Evolutionary conservation across 768 basidiomycete species (phyloP).

Genomic region (Favolaschia claudopus): DNA sequence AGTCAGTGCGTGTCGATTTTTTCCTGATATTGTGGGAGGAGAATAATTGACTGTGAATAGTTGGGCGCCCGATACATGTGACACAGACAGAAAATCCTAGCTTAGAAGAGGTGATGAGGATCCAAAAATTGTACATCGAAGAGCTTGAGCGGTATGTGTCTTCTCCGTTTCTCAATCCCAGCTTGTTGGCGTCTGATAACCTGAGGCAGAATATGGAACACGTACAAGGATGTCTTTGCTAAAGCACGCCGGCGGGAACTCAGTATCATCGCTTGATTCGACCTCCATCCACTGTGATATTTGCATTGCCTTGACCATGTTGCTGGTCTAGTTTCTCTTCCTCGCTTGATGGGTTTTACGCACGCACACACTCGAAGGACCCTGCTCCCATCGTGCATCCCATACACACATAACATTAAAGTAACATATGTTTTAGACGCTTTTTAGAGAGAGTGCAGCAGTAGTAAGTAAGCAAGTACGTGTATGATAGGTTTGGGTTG

Average conservation of each 20-base stretch:
- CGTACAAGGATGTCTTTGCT: conserved; percentile 94
- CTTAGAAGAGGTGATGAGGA: conserved; percentile 77
- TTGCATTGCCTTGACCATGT: no score
- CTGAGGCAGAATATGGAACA: conserved; percentile 85
- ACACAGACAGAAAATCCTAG: conserved; percentile 80
- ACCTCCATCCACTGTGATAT: no score
- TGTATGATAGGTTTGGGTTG: no score
- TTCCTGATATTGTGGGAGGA: not conserved
- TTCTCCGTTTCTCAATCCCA: not conserved
- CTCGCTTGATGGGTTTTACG: no score
- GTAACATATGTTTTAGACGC: no score
- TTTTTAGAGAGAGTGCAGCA: no score
- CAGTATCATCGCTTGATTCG: conserved; percentile 72
- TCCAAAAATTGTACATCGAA: conserved; percentile 89
- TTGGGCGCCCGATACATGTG: conserved; percentile 89
- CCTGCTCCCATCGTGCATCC: no score
- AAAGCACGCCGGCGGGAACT: conserved; percentile 80
- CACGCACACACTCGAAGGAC: no score
- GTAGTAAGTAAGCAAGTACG: no score
- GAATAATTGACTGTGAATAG: conserved; percentile 45
- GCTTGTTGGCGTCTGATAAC: not conserved
- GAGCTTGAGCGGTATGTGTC: conserved; percentile 82
- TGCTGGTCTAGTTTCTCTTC: no score
- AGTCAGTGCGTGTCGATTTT: conserved; percentile 74
- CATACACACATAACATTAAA: no score